Conservation (phyloP, 108 stramenopile species). For the Cyclostephanos tholiformis region DNA sequence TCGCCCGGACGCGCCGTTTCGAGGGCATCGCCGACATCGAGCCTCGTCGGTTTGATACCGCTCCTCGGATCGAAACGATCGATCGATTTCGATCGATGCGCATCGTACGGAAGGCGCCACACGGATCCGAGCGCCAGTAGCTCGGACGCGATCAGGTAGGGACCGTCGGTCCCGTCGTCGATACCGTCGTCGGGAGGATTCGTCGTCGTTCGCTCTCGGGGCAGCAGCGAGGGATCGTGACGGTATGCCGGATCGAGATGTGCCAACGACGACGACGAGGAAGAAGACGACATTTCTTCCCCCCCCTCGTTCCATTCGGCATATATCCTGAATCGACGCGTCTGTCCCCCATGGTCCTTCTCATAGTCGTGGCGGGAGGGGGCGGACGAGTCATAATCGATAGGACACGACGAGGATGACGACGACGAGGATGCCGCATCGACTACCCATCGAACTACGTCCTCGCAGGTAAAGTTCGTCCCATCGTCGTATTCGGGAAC, state of each 20-base stretch:
- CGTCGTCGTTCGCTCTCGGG: slow-evolving; percentile 13
- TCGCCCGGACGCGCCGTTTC: slow-evolving; percentile 54
- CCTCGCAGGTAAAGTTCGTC: slow-evolving; percentile 17
- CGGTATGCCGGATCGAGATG: slow-evolving; percentile 45
- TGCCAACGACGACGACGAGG: slow-evolving; percentile 21
- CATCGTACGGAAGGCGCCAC: slow-evolving; percentile 60
- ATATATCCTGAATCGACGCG: slow-evolving; percentile 20
- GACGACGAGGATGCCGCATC: slow-evolving; percentile 7
- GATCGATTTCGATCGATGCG: background rate
- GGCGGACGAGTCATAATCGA: background rate
- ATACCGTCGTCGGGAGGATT: background rate
- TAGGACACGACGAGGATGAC: background rate
- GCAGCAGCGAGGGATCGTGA: slow-evolving; percentile 37
- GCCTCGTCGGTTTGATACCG: slow-evolving; percentile 61
- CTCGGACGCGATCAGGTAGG: slow-evolving; percentile 52
- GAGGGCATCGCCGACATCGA: slow-evolving; percentile 55
- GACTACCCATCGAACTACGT: slow-evolving; percentile 39
- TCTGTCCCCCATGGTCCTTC: background rate
- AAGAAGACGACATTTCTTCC: too few species aligned
- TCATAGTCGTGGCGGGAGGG: background rate
- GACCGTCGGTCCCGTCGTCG: slow-evolving; percentile 1
- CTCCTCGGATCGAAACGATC: slow-evolving; percentile 46
- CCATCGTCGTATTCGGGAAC: background rate
- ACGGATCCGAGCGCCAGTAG: slow-evolving; percentile 72
- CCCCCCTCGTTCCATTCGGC: slow-evolving; percentile 37